Evolutionary conservation across 306 rosid genomes (phyloP).

Genomic region (Benincasa hispida): DNA sequence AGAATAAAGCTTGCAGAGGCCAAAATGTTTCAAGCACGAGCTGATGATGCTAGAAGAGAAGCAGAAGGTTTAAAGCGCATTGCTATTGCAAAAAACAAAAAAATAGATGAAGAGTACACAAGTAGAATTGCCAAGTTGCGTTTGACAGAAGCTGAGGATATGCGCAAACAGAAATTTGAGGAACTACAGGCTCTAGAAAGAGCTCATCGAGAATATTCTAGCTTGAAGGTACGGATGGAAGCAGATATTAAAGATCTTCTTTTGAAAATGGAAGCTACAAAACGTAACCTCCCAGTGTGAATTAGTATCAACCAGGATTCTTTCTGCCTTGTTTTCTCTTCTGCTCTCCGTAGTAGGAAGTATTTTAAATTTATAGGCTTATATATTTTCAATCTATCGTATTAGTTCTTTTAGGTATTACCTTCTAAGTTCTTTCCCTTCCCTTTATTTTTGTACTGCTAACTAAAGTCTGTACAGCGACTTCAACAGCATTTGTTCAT

Average conservation of each 20-base stretch:
- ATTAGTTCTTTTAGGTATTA: conserved; percentile 3
- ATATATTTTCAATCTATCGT: background rate
- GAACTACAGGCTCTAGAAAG: conserved; percentile 73
- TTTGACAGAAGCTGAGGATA: conserved; percentile 52
- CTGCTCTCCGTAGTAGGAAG: background rate
- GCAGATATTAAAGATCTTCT: conserved; percentile 77
- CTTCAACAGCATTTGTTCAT: conserved; percentile 9
- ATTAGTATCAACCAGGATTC: conserved; percentile 5
- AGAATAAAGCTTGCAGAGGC: conserved; percentile 83
- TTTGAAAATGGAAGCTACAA: conserved; percentile 90
- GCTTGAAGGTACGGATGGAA: conserved; percentile 87
- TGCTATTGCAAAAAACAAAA: conserved; percentile 75
- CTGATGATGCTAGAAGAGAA: conserved; percentile 90
- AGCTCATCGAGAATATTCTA: conserved; percentile 63
- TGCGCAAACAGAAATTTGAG: conserved; percentile 63
- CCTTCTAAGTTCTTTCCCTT: background rate
- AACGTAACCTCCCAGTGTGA: conserved; percentile 59
- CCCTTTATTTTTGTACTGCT: conserved; percentile 6
- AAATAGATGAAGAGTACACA: conserved; percentile 64
- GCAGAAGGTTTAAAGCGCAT: conserved; percentile 86
- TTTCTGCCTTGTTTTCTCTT: background rate
- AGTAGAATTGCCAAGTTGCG: conserved; percentile 60
- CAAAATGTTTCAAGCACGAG: conserved; percentile 80
- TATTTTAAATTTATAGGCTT: background rate
- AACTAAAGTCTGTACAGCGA: conserved; percentile 6